phyloP scores from a whole-genome alignment of 2,329 filamentous ascomycete genomes.

The Aspergillus arachidicola region DNA sequence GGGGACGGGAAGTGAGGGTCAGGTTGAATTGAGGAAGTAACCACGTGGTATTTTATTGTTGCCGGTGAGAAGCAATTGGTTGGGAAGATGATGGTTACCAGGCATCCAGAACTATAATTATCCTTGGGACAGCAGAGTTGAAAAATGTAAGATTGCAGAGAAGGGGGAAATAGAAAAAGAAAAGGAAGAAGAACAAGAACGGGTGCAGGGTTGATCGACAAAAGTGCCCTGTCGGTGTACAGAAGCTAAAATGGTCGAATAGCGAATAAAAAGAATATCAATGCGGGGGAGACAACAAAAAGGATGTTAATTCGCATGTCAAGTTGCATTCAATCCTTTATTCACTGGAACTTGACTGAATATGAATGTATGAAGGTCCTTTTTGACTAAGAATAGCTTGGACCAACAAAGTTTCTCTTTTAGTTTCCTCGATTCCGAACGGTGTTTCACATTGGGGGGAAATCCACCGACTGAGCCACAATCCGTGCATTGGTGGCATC shows the following conservation, averaged over 20 bases:
- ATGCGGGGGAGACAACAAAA: conserved; percentile 14
- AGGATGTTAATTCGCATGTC: not conserved
- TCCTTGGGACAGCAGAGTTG: not conserved
- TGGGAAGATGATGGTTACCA: not conserved
- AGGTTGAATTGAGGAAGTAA: not conserved
- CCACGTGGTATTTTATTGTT: not conserved
- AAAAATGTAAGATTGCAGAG: not conserved
- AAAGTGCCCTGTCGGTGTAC: not conserved
- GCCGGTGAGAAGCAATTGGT: not conserved
- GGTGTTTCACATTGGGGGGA: not conserved
- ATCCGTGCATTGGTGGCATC: not conserved
- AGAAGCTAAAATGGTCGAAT: not conserved
- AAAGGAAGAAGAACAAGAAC: conserved; percentile 3
- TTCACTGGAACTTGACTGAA: not conserved
- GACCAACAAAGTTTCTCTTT: not conserved
- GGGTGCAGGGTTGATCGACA: conserved; percentile 6
- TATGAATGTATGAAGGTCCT: not conserved
- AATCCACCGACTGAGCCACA: conserved; percentile 1
- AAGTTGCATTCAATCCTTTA: not conserved
- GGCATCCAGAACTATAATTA: conserved; percentile 2
- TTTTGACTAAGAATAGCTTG: conserved; percentile 2
- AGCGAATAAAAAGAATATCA: not conserved
- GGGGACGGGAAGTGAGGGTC: not conserved
- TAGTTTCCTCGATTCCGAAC: not conserved
- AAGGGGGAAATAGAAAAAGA: conserved; percentile 2